These are phyloP conservation scores for Xanthoconium purpureum DNA, from an alignment of 768 basidiomycete genomes.

Conservation along the genomic window DNA sequence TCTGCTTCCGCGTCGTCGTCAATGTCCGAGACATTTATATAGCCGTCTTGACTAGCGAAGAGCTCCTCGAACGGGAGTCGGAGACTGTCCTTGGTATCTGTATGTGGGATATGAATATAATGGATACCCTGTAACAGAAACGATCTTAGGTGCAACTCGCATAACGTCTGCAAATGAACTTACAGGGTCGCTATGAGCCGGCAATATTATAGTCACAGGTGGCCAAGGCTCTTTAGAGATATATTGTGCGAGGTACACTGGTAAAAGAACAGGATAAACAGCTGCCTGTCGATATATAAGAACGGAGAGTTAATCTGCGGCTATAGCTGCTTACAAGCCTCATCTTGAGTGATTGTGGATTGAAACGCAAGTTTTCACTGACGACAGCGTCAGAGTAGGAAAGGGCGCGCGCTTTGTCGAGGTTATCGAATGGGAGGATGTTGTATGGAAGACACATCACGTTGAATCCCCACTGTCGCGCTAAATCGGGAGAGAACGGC, in stretches of 20 bases:
- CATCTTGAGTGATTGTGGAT: conserved; percentile 42
- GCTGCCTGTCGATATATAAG: conserved; percentile 41
- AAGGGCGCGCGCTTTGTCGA: conserved; percentile 37
- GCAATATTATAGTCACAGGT: conserved; percentile 27
- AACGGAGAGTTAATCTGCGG: not conserved
- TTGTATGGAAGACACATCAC: conserved; percentile 57
- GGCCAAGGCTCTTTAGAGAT: conserved; percentile 28
- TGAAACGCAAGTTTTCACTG: conserved; percentile 38
- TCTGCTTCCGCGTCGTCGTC: conserved; percentile 20
- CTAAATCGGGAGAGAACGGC: conserved; percentile 48
- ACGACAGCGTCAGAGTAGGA: conserved; percentile 37
- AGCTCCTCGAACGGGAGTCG: conserved; percentile 25
- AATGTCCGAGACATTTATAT: conserved; percentile 12
- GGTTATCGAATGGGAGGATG: conserved; percentile 49
- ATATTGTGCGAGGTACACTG: conserved; percentile 59
- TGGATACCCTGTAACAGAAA: conserved; percentile 19
- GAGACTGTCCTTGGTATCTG: conserved; percentile 12
- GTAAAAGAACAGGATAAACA: conserved; percentile 62
- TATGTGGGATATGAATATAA: conserved; percentile 27
- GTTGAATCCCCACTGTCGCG: conserved; percentile 46
- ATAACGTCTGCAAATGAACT: not conserved
- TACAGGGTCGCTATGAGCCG: conserved; percentile 28
- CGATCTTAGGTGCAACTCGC: not conserved
- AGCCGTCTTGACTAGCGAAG: conserved; percentile 22
- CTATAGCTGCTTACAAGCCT: conserved; percentile 40